These are phyloP conservation scores for Colletotrichum limetticola DNA, from an alignment of 2,329 filamentous ascomycete species.

Conservation along the genomic window DNA sequence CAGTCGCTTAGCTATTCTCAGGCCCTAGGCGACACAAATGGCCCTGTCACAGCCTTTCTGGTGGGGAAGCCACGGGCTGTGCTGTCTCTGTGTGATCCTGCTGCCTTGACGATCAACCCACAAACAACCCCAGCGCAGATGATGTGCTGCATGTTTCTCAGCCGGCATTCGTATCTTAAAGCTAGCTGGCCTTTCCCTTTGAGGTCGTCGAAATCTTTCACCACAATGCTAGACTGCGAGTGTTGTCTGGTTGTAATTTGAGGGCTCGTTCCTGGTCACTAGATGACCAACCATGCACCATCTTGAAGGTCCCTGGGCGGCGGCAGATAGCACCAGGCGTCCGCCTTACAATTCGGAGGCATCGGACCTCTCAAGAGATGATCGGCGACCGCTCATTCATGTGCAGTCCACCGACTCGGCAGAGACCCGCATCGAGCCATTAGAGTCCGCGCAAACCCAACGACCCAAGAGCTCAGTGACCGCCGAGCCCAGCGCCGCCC, in stretches of 20 bases:
- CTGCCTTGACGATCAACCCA: slow-evolving; percentile 2
- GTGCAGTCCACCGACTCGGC: neutral
- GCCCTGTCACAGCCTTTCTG: neutral
- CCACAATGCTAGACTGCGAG: neutral
- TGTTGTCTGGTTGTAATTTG: neutral
- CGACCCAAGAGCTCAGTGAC: neutral
- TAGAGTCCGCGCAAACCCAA: neutral
- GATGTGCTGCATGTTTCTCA: neutral
- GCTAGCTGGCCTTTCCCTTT: neutral
- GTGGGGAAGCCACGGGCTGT: neutral
- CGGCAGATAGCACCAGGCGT: neutral
- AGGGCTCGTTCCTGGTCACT: neutral
- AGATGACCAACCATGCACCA: neutral
- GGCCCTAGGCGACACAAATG: neutral
- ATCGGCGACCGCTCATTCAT: neutral
- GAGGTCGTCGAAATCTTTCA: neutral
- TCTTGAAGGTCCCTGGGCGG: neutral
- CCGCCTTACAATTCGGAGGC: neutral
- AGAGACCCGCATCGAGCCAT: neutral
- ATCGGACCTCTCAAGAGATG: neutral
- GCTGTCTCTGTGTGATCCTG: neutral
- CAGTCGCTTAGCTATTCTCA: neutral
- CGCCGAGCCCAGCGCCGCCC: neutral
- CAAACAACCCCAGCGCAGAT: neutral
- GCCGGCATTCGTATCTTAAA: neutral